A percentile compares a stretch with the other conserved stretches of the same genome.
Evolutionary conservation across 1,284 basidiomycete genomes (phyloP).

Genomic region (Rhodotorula mucilaginosa): DNA sequence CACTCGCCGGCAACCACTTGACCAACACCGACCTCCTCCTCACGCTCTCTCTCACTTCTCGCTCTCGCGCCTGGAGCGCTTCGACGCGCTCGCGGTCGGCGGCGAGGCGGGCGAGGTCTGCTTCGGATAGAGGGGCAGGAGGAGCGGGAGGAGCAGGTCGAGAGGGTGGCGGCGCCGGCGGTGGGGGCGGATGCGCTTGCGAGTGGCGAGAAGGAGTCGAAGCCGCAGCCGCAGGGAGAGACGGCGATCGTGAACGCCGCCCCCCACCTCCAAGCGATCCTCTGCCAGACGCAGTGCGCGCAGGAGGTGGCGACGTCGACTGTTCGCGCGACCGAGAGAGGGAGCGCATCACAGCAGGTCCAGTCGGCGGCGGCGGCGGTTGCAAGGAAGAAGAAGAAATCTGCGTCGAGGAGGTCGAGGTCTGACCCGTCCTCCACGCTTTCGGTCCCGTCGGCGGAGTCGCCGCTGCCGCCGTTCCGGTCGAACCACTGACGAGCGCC

Average conservation of each 20-base stretch:
- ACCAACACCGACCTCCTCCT: slow-evolving; percentile 2
- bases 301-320: too few relatives aligned
- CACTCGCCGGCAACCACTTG: slow-evolving; percentile 19
- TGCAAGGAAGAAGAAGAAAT: neutral
- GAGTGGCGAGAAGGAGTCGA: neutral
- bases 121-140: neutral
- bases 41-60: slow-evolving; percentile 5
- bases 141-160: neutral
- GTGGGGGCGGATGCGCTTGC: neutral
- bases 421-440: slow-evolving; percentile 20
- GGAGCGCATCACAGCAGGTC: slow-evolving; percentile 1
- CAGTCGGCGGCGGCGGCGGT: neutral
- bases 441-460: slow-evolving; percentile 25
- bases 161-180: neutral
- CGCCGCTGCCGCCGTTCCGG: neutral
- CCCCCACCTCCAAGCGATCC: neutral
- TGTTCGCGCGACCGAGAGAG: neutral
- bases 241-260: too few relatives aligned
- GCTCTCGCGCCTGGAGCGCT: slow-evolving; percentile 5
- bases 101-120: neutral
- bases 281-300: too few relatives aligned
- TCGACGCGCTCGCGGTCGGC: neutral
- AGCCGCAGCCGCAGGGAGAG: neutral
- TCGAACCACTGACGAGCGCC: neutral
- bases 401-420: too few relatives aligned